These are phyloP conservation scores for Diaporthe citri DNA, from an alignment of 2,329 filamentous ascomycete species.

Conservation along the genomic window DNA sequence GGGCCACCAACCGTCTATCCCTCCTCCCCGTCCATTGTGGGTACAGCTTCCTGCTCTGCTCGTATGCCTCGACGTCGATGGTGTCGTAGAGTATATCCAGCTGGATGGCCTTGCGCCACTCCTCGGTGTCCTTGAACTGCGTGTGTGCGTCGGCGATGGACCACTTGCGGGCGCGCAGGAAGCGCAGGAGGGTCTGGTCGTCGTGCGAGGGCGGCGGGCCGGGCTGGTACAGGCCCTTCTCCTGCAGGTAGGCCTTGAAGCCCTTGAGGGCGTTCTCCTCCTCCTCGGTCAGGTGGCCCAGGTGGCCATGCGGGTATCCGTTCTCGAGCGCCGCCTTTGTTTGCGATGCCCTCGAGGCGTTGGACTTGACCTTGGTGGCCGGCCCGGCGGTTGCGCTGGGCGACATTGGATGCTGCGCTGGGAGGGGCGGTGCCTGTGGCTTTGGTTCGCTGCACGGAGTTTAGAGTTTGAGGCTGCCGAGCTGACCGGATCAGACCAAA, in stretches of 20 bases:
- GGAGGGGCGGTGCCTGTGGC: constrained; percentile 8
- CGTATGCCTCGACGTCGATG: constrained; percentile 87
- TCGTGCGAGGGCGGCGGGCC: constrained; percentile 74
- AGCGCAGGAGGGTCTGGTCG: constrained; percentile 83
- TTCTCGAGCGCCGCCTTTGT: constrained; percentile 47
- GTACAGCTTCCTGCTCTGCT: constrained; percentile 84
- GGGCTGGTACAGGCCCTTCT: constrained; percentile 74
- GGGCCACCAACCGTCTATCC: constrained; percentile 67
- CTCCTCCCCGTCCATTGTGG: constrained; percentile 95
- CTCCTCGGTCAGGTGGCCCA: constrained; percentile 78
- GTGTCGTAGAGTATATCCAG: constrained; percentile 85
- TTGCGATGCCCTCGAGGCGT: constrained; percentile 28
- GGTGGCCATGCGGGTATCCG: constrained; percentile 81
- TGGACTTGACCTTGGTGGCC: constrained; percentile 33
- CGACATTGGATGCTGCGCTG: constrained; percentile 1
- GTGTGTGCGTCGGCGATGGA: constrained; percentile 79
- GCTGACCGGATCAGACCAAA: constrained; percentile 6
- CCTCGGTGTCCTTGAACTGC: constrained; percentile 90
- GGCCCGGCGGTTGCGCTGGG: constrained; percentile 29
- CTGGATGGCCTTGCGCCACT: constrained; percentile 85
- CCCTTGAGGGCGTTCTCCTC: constrained; percentile 76
- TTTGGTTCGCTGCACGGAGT: background rate
- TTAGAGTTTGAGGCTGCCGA: constrained; percentile 31
- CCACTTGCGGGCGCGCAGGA: constrained; percentile 87
- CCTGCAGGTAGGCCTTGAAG: constrained; percentile 78